phyloP scores from a whole-genome alignment of 2,329 filamentous ascomycete species.

The Nemania sp. region DNA sequence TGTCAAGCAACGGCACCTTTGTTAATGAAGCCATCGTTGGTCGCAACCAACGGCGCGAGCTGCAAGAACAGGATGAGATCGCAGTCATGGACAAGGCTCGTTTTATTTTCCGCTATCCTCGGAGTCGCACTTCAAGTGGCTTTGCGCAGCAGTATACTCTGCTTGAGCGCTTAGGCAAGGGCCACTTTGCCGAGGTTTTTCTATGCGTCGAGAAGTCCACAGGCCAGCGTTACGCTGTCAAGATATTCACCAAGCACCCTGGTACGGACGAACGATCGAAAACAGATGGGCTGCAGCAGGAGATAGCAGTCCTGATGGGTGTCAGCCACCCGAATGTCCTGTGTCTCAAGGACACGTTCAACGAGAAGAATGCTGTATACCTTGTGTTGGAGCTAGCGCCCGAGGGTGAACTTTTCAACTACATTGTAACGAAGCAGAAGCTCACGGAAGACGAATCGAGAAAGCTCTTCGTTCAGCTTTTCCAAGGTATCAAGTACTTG shows the following conservation, averaged over 20 bases:
- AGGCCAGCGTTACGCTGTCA: constrained; percentile 86
- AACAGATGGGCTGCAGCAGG: constrained; percentile 86
- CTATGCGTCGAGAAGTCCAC: constrained; percentile 84
- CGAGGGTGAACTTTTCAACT: constrained; percentile 95
- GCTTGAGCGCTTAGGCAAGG: constrained; percentile 85
- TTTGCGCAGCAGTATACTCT: constrained; percentile 89
- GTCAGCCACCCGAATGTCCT: constrained; percentile 93
- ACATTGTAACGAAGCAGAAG: constrained; percentile 89
- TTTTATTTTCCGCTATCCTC: constrained; percentile 91
- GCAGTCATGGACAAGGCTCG: constrained; percentile 82
- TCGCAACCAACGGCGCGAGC: constrained; percentile 85
- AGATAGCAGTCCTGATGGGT: constrained; percentile 96
- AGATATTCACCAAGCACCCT: constrained; percentile 86
- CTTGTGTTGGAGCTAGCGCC: constrained; percentile 87
- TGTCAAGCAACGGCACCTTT: constrained; percentile 96
- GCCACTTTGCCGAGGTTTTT: constrained; percentile 93
- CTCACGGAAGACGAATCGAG: constrained; percentile 82
- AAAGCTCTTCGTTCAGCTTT: constrained; percentile 87
- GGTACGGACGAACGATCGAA: constrained; percentile 84
- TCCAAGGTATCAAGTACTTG: constrained; percentile 92
- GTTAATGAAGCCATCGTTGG: constrained; percentile 91
- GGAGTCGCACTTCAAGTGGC: constrained; percentile 70
- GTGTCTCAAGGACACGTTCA: constrained; percentile 93
- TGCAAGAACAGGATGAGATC: constrained; percentile 90
- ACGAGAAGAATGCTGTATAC: constrained; percentile 88